Percentiles rank a stretch among this genome's conserved stretches.
These are phyloP conservation scores for Emmonsiellopsis sp. DNA, from an alignment of 2,329 filamentous ascomycete genomes.

Conservation along the genomic window DNA sequence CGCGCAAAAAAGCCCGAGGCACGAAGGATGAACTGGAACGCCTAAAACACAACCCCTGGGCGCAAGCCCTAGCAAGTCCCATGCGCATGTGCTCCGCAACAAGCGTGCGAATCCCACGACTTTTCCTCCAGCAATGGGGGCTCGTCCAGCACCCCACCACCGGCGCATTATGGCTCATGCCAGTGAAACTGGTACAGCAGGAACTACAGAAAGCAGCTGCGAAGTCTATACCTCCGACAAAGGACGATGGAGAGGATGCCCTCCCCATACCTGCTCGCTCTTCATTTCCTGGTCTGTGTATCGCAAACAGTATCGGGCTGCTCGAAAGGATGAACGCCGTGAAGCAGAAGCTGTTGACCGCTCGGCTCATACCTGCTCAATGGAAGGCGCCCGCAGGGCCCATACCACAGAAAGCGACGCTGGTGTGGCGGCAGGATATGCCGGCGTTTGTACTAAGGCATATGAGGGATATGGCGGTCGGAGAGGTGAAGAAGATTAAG, in stretches of 20 bases:
- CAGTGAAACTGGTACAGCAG: slow-evolving; percentile 22
- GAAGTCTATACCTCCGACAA: not conserved
- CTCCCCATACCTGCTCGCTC: not conserved
- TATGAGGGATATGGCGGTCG: slow-evolving; percentile 27
- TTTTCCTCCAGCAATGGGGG: slow-evolving; percentile 26
- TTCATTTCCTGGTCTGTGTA: not conserved
- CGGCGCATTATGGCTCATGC: slow-evolving; percentile 23
- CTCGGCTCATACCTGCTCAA: slow-evolving; percentile 5
- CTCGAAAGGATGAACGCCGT: not conserved
- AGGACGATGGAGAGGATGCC: not conserved
- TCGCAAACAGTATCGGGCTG: slow-evolving; percentile 2
- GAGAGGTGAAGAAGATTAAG: slow-evolving; percentile 26
- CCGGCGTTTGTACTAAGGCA: slow-evolving; percentile 29
- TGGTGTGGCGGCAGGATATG: slow-evolving; percentile 42
- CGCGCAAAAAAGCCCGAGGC: slow-evolving; percentile 18
- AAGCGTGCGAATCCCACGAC: slow-evolving; percentile 23
- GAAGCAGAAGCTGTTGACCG: slow-evolving; percentile 6
- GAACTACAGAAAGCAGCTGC: slow-evolving; percentile 13
- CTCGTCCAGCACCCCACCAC: slow-evolving; percentile 22
- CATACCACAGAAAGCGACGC: slow-evolving; percentile 17
- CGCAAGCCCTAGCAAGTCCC: slow-evolving; percentile 28
- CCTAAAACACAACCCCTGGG: slow-evolving; percentile 32
- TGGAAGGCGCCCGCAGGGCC: slow-evolving; percentile 26
- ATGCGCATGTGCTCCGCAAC: slow-evolving; percentile 25
- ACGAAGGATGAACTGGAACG: slow-evolving; percentile 17